phyloP scores from a whole-genome alignment of 2,329 filamentous ascomycete species.

The Diaporthe ampelina region DNA sequence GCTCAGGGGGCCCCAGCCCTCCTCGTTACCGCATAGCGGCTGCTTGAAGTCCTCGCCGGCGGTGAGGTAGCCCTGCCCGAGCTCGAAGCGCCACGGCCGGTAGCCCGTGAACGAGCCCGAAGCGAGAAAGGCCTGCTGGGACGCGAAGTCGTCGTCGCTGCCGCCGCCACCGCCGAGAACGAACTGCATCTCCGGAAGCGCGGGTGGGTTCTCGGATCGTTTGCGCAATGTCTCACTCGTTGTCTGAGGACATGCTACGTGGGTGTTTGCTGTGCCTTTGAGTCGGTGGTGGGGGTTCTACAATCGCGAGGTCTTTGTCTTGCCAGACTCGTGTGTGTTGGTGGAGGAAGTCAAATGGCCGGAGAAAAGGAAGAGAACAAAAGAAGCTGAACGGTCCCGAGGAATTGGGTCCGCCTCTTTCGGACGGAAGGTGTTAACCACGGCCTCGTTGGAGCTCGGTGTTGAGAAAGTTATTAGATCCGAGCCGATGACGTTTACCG shows the following conservation, averaged over 20 bases:
- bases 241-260: constrained; percentile 35
- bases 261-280: not conserved
- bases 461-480: constrained; percentile 24
- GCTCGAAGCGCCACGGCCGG: constrained; percentile 59
- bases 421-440: constrained; percentile 27
- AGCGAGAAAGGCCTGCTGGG: constrained; percentile 51
- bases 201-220: constrained; percentile 23
- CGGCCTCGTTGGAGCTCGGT: constrained; percentile 7
- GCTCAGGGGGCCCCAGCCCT: constrained; percentile 97
- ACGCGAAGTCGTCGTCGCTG: constrained; percentile 30
- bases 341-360: not conserved
- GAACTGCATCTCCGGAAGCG: constrained; percentile 37
- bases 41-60: constrained; percentile 67
- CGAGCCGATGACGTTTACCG: constrained; percentile 32
- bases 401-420: constrained; percentile 22
- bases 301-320: not conserved
- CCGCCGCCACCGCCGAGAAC: constrained; percentile 38
- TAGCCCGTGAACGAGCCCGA: constrained; percentile 75
- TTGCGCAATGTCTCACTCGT: constrained; percentile 30
- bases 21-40: constrained; percentile 86
- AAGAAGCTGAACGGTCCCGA: not conserved
- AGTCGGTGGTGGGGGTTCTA: not conserved
- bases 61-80: constrained; percentile 73
- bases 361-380: not conserved
- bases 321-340: constrained; percentile 5